Percentiles rank a stretch among this genome's conserved stretches.
These are phyloP conservation scores for Yarrowia deformans DNA, from an alignment of 805 yeast species.

Conservation along the genomic window DNA sequence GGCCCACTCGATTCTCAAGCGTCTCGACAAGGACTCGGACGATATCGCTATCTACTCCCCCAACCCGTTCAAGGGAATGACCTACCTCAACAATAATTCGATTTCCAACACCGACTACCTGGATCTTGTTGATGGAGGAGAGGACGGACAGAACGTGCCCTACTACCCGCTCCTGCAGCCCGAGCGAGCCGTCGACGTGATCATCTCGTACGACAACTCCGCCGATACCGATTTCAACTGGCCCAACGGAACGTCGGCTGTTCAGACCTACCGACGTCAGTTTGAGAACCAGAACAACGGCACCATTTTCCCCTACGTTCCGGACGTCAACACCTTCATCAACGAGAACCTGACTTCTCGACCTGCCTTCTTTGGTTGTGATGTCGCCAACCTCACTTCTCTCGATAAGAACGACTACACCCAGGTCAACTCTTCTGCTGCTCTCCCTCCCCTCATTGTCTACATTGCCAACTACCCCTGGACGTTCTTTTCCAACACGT, in stretches of 20 bases:
- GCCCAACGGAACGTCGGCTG: conserved; percentile 61
- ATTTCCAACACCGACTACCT: conserved; percentile 55
- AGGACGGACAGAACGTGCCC: conserved; percentile 71
- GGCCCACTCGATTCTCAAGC: conserved; percentile 56
- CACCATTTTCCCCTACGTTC: conserved; percentile 80
- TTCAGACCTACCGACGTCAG: conserved; percentile 65
- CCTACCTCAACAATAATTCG: conserved; percentile 50
- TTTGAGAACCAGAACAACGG: conserved; percentile 60
- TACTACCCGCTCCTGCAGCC: conserved; percentile 67
- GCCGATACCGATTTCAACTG: conserved; percentile 50
- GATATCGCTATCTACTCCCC: conserved; percentile 76
- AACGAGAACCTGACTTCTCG: conserved; percentile 65
- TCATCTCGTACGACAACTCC: conserved; percentile 59
- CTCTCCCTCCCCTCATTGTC: conserved; percentile 75
- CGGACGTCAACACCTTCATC: conserved; percentile 68
- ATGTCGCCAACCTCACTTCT: conserved; percentile 65
- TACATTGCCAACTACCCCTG: conserved; percentile 78
- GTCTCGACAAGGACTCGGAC: conserved; percentile 57
- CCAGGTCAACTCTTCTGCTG: conserved; percentile 41
- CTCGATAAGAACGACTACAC: conserved; percentile 53
- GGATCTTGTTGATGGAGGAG: conserved; percentile 75
- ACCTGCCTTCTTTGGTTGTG: conserved; percentile 87
- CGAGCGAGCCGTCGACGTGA: conserved; percentile 65
- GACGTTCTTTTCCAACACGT: conserved; percentile 70
- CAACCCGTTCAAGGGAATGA: conserved; percentile 68